phyloP scores from a whole-genome alignment of 192 early-diverging fungal genomes.

The Gigaspora rosea region DNA sequence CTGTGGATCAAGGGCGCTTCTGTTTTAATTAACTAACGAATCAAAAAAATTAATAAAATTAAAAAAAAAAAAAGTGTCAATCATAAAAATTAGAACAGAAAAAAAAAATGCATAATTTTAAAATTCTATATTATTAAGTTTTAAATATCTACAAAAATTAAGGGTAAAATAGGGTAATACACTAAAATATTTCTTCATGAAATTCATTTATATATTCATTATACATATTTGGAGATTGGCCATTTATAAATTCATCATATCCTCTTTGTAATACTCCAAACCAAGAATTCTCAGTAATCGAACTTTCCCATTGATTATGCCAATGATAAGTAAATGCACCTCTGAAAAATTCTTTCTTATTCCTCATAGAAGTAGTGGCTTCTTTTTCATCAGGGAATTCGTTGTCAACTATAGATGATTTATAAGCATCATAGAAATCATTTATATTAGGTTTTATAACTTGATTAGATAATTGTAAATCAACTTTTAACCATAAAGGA shows the following conservation, averaged over 20 bases:
- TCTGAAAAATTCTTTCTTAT: constrained; percentile 36
- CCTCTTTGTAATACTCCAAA: constrained; percentile 37
- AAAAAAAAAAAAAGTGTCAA: too few relatives aligned
- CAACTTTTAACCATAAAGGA: constrained; percentile 40
- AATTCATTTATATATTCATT: constrained; percentile 31
- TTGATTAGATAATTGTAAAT: constrained; percentile 19
- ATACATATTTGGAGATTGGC: constrained; percentile 37
- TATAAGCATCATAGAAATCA: neutral
- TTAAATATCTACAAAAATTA: too few relatives aligned
- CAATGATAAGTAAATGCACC: constrained; percentile 44
- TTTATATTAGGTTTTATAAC: neutral
- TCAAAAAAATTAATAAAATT: too few relatives aligned
- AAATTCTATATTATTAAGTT: too few relatives aligned
- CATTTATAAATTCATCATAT: constrained; percentile 37
- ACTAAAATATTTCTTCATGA: too few relatives aligned
- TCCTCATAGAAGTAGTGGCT: constrained; percentile 3
- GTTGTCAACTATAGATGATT: neutral
- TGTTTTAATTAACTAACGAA: too few relatives aligned
- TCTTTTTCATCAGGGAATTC: neutral
- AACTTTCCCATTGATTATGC: constrained; percentile 41
- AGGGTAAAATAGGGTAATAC: too few relatives aligned
- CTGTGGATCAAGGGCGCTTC: too few relatives aligned
- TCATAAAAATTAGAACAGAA: too few relatives aligned
- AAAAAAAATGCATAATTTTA: too few relatives aligned
- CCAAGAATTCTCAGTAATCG: constrained; percentile 37